phyloP scores from a whole-genome alignment of 306 rosid genomes.

The Cajanus cajan region DNA sequence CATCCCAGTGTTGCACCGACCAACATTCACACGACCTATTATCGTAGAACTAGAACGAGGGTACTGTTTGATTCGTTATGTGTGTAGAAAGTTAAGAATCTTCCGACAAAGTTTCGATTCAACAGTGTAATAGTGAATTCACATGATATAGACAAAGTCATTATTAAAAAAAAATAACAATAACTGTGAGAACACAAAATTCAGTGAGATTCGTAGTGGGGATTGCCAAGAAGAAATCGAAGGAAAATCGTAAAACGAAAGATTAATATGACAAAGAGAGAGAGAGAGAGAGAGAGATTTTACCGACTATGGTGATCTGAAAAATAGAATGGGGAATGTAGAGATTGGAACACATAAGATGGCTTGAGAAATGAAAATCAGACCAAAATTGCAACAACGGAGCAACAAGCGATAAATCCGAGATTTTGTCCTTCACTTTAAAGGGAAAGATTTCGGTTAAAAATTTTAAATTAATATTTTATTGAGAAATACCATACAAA shows the following conservation, averaged over 20 bases:
- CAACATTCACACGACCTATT: neutral
- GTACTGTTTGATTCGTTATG: conserved; percentile 35
- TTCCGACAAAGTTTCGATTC: conserved; percentile 26
- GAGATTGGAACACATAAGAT: conserved; percentile 10
- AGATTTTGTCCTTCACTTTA: conserved; percentile 34
- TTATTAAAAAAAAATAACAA: neutral
- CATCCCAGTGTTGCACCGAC: conserved; percentile 16
- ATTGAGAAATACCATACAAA: no score
- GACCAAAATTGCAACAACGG: neutral
- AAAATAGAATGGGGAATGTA: conserved; percentile 6
- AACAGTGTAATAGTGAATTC: conserved; percentile 21
- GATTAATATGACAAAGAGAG: neutral
- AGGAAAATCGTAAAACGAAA: conserved; percentile 4
- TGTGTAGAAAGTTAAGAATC: conserved; percentile 28
- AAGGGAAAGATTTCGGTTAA: neutral
- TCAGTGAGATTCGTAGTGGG: neutral
- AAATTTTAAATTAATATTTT: neutral
- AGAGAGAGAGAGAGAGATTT: neutral
- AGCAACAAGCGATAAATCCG: conserved; percentile 24
- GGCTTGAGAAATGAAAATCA: conserved; percentile 1
- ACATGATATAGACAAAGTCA: neutral
- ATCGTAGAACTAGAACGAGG: conserved; percentile 9
- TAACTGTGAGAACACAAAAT: neutral
- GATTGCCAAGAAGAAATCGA: conserved; percentile 25
- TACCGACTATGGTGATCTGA: conserved; percentile 30